phyloP scores from a whole-genome alignment of 2,329 filamentous ascomycete species.

The Myriosclerotinia scirpicola region DNA sequence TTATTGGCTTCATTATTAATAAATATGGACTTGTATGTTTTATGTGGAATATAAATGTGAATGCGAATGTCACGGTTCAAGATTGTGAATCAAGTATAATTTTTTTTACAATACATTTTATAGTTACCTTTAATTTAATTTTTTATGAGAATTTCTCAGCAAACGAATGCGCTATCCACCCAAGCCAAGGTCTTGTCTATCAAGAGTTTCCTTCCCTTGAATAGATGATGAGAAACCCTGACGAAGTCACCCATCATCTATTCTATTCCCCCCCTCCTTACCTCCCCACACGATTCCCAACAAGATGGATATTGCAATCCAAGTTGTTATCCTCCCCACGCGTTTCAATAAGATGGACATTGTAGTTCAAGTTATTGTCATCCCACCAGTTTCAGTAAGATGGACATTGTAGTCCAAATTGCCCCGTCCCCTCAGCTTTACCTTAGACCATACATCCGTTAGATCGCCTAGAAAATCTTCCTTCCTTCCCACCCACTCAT shows the following conservation, averaged over 20 bases:
- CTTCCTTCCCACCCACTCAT: not conserved
- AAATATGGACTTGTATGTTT: too few species aligned
- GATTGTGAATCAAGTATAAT: not conserved
- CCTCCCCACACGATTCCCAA: not conserved
- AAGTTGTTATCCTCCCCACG: not conserved
- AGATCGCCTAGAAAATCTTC: not conserved
- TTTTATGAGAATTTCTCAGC: not conserved
- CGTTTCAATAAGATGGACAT: not conserved
- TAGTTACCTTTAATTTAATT: not conserved
- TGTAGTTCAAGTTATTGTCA: not conserved
- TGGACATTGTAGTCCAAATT: not conserved
- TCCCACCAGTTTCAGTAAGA: not conserved
- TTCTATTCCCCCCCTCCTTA: not conserved
- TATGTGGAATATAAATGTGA: too few species aligned
- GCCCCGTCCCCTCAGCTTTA: not conserved
- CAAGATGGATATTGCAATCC: not conserved
- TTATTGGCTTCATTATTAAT: too few species aligned
- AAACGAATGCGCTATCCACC: not conserved
- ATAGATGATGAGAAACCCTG: not conserved
- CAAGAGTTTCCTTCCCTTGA: not conserved
- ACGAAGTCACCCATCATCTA: not conserved
- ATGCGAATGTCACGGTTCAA: too few species aligned
- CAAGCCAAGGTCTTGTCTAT: not conserved
- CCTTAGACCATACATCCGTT: not conserved
- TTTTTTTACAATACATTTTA: slow-evolving; percentile 5